A percentile compares a stretch with the other conserved stretches of the same genome.
phyloP scores from a whole-genome alignment of 2,329 filamentous ascomycete species.

The Fusarium secorum region DNA sequence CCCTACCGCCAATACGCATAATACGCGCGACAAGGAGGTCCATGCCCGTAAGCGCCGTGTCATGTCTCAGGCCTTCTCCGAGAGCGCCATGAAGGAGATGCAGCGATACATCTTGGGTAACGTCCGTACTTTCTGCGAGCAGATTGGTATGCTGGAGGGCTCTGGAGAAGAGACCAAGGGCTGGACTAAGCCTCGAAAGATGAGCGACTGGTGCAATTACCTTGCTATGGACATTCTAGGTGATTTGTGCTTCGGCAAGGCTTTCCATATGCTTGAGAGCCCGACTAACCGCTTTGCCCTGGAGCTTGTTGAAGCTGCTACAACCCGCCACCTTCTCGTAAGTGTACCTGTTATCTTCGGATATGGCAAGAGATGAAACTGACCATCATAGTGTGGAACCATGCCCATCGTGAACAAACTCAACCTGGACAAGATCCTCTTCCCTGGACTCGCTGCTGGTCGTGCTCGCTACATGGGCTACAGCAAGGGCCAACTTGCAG shows the following conservation, averaged over 20 bases:
- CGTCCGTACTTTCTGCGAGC: conserved; percentile 70
- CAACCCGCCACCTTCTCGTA: conserved; percentile 73
- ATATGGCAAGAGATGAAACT: neutral
- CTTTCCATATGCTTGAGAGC: conserved; percentile 67
- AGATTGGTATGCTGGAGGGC: conserved; percentile 56
- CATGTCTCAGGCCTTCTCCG: conserved; percentile 75
- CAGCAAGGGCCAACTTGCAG: conserved; percentile 70
- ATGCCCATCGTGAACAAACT: conserved; percentile 74
- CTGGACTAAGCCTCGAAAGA: conserved; percentile 67
- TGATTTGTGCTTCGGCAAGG: conserved; percentile 68
- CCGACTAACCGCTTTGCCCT: conserved; percentile 71
- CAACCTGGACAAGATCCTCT: conserved; percentile 72
- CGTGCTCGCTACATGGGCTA: conserved; percentile 76
- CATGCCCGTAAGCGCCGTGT: conserved; percentile 77
- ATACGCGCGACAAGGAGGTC: conserved; percentile 70
- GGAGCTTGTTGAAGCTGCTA: conserved; percentile 71
- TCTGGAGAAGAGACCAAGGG: conserved; percentile 59
- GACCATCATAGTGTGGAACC: conserved; percentile 67
- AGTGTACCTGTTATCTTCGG: conserved; percentile 43
- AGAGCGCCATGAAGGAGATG: conserved; percentile 71
- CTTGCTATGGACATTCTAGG: conserved; percentile 70
- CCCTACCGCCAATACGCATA: conserved; percentile 76
- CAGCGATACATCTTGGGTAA: conserved; percentile 72
- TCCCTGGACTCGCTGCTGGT: conserved; percentile 70
- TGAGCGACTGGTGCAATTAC: conserved; percentile 70